Evolutionary conservation across 1,284 basidiomycete species (phyloP).

Genomic region (Pholiota adiposa): DNA sequence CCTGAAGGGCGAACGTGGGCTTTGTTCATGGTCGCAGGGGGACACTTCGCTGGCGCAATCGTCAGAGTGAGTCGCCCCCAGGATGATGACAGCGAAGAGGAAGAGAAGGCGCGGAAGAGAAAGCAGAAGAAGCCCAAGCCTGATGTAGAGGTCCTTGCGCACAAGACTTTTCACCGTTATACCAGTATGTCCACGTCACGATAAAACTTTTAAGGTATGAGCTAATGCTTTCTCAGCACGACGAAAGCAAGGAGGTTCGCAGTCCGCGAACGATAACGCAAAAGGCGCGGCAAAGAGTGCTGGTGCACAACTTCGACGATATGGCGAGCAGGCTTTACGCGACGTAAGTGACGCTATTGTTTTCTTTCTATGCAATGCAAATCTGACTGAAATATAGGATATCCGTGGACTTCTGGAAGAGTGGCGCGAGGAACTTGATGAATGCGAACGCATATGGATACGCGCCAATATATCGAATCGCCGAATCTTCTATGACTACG

Average conservation of each 20-base stretch:
- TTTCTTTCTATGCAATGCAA: background rate
- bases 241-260: constrained; percentile 96
- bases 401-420: constrained; percentile 81
- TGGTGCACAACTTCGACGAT: constrained; percentile 92
- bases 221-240: constrained; percentile 65
- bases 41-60: constrained; percentile 95
- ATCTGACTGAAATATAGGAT: constrained; percentile 57
- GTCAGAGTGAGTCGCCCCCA: constrained; percentile 67
- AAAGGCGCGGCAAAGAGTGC: constrained; percentile 95
- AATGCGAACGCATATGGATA: constrained; percentile 88
- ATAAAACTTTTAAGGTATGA: background rate
- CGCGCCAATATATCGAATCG: constrained; percentile 86
- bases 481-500: constrained; percentile 88
- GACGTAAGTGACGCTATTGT: constrained; percentile 63
- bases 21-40: constrained; percentile 95
- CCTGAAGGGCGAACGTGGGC: constrained; percentile 84
- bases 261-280: constrained; percentile 90
- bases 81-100: constrained; percentile 47
- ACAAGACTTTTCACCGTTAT: constrained; percentile 99
- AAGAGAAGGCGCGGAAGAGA: constrained; percentile 56
- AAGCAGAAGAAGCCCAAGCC: constrained; percentile 52
- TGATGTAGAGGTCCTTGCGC: constrained; percentile 80
- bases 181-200: constrained; percentile 68
- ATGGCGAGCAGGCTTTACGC: constrained; percentile 91
- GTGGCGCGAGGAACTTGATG: constrained; percentile 84